These are phyloP conservation scores for Dryadomyces quercivorus DNA, from an alignment of 2,329 filamentous ascomycete genomes.

Conservation along the genomic window DNA sequence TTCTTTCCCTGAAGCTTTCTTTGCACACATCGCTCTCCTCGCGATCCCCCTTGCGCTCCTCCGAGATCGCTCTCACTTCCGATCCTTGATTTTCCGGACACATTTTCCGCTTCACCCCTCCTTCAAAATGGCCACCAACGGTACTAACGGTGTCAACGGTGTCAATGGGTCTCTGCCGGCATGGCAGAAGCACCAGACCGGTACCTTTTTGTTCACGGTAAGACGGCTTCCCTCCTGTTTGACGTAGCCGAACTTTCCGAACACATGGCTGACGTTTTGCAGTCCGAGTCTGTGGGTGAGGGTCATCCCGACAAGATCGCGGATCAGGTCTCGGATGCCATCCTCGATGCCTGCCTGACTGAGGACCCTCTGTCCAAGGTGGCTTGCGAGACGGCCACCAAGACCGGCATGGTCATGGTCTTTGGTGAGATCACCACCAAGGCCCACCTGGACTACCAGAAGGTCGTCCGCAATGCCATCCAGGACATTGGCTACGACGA, in stretches of 20 bases:
- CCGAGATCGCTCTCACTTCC: slow-evolving; percentile 1
- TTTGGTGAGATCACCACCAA: slow-evolving; percentile 98
- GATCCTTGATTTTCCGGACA: background rate
- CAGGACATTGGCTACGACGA: slow-evolving; percentile 98
- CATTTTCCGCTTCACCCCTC: background rate
- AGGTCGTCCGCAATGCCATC: slow-evolving; percentile 85
- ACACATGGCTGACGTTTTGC: background rate
- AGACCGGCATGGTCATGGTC: slow-evolving; percentile 99
- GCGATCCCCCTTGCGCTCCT: background rate
- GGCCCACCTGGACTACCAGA: slow-evolving; percentile 93
- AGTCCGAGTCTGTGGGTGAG: slow-evolving; percentile 82
- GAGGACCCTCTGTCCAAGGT: slow-evolving; percentile 98
- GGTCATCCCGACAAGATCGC: slow-evolving; percentile 95
- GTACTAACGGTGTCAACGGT: slow-evolving; percentile 27
- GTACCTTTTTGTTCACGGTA: slow-evolving; percentile 76
- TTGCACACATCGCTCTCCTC: background rate
- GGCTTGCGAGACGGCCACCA: slow-evolving; percentile 97
- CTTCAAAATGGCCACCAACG: slow-evolving; percentile 25
- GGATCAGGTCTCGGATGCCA: slow-evolving; percentile 95
- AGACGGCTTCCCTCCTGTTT: slow-evolving; percentile 13
- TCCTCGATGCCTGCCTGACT: slow-evolving; percentile 93
- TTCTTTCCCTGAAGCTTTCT: background rate
- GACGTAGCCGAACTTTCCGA: background rate
- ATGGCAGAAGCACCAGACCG: slow-evolving; percentile 43
- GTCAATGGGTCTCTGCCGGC: slow-evolving; percentile 17